Evolutionary conservation across 805 yeast species (phyloP).

Genomic region (Nakazawaea peltata): DNA sequence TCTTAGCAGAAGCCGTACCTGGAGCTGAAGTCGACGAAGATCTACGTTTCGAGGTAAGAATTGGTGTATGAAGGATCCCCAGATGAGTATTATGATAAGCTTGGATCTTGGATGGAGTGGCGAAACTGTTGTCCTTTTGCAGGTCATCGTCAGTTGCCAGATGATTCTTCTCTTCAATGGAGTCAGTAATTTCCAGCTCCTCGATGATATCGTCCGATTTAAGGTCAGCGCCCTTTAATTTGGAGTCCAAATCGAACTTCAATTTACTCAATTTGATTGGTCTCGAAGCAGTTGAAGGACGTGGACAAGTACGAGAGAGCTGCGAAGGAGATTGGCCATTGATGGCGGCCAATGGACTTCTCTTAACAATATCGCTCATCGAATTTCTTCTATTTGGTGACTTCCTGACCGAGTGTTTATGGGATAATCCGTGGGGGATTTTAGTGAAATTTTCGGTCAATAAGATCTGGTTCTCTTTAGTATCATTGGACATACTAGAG

Average conservation of each 20-base stretch:
- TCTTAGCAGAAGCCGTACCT: slow-evolving; percentile 4
- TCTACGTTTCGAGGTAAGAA: slow-evolving; percentile 3
- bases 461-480: slow-evolving; percentile 1
- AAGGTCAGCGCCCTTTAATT: slow-evolving; percentile 2
- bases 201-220: not conserved
- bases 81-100: not conserved
- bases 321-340: slow-evolving; percentile 6
- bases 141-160: not conserved
- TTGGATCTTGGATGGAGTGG: slow-evolving; percentile 5
- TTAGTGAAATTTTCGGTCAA: slow-evolving; percentile 16
- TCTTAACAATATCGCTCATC: not conserved
- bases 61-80: slow-evolving; percentile 5
- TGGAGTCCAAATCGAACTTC: slow-evolving; percentile 7
- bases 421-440: slow-evolving; percentile 40
- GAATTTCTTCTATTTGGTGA: slow-evolving; percentile 18
- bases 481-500: not conserved
- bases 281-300: slow-evolving; percentile 13
- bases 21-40: not conserved
- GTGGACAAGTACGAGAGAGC: slow-evolving; percentile 23
- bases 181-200: not conserved
- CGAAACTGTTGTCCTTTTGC: slow-evolving; percentile 5
- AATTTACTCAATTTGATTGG: slow-evolving; percentile 1
- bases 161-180: not conserved
- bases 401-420: slow-evolving; percentile 20
- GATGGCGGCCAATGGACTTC: slow-evolving; percentile 2